A percentile compares a stretch with the other conserved stretches of the same genome.
These are phyloP conservation scores for Mycocentrospora acerina DNA, from an alignment of 2,329 filamentous ascomycete species.

Conservation along the genomic window DNA sequence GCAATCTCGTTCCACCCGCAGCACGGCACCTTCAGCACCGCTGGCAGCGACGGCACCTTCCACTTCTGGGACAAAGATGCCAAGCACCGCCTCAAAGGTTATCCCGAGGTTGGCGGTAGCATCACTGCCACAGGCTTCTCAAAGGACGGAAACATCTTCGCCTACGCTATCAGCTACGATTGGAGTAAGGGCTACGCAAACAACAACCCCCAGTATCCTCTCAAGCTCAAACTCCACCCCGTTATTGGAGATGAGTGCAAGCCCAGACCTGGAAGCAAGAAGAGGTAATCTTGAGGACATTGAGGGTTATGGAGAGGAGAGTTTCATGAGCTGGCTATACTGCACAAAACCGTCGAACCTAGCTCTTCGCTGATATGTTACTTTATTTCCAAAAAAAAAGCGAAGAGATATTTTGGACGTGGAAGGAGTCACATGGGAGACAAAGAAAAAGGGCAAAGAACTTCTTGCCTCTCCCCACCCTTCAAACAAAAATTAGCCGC, in stretches of 20 bases:
- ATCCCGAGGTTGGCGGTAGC: conserved; percentile 63
- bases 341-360: no score
- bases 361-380: no score
- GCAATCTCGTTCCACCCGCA: conserved; percentile 96
- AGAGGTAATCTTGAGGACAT: conserved; percentile 39
- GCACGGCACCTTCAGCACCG: conserved; percentile 97
- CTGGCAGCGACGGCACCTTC: conserved; percentile 93
- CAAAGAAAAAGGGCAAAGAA: no score
- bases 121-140: conserved; percentile 95
- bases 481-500: no score
- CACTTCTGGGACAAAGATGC: conserved; percentile 82
- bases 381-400: no score
- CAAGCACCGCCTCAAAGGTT: conserved; percentile 65
- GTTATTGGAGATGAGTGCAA: conserved; percentile 53
- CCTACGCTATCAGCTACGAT: conserved; percentile 83
- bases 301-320: no score
- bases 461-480: no score
- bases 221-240: conserved; percentile 55
- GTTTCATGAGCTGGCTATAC: neutral
- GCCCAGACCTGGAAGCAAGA: conserved; percentile 50
- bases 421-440: no score
- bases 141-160: conserved; percentile 66
- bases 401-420: no score
- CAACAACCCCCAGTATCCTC: conserved; percentile 66
- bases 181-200: conserved; percentile 94